phyloP scores from a whole-genome alignment of 345 rosid species.

The Hypericum androsaemum region DNA sequence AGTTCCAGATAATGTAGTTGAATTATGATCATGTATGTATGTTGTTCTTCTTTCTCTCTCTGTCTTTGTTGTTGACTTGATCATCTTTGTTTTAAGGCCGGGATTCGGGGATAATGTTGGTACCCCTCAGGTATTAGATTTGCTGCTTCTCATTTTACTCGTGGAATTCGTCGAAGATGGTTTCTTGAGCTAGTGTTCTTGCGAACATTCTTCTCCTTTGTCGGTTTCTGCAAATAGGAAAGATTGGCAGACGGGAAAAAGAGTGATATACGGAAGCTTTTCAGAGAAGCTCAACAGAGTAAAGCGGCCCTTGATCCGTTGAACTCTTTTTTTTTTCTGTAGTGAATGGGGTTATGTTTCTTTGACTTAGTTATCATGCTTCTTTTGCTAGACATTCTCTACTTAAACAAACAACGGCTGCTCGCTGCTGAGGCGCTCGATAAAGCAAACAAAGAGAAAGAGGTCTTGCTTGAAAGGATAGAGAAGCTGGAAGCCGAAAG shows the following conservation, averaged over 20 bases:
- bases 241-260: constrained; percentile 22
- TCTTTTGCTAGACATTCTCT: constrained; percentile 41
- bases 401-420: constrained; percentile 57
- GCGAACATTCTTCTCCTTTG: background rate
- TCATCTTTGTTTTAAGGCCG: too few relatives aligned
- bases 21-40: constrained; percentile 26
- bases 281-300: constrained; percentile 77
- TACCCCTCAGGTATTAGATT: background rate
- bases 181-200: background rate
- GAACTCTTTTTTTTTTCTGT: constrained; percentile 3
- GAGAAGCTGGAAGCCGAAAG: constrained; percentile 36
- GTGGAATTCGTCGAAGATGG: background rate
- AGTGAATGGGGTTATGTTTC: background rate
- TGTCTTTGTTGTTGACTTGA: too few relatives aligned
- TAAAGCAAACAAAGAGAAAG: constrained; percentile 39
- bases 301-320: constrained; percentile 6
- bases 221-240: constrained; percentile 27
- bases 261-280: constrained; percentile 49
- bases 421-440: constrained; percentile 53
- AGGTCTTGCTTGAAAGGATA: constrained; percentile 39
- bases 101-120: too few relatives aligned
- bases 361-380: background rate
- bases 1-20: background rate
- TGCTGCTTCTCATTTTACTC: background rate
- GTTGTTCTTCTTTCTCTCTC: too few relatives aligned